These are phyloP conservation scores for Coriaria nepalensis DNA, from an alignment of 306 rosid species.

Conservation along the genomic window DNA sequence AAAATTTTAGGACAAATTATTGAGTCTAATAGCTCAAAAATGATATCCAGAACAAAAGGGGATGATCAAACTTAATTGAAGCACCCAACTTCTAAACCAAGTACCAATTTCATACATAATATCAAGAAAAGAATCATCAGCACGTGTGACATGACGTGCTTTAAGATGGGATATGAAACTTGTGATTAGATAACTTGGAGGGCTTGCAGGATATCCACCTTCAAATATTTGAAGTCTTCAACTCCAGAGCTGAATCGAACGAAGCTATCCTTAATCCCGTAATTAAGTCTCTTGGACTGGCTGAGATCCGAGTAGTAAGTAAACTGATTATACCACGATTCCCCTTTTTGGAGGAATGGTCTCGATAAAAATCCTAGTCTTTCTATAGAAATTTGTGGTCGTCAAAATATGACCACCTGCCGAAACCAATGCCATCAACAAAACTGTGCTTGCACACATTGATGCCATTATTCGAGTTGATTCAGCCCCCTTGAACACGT, in stretches of 20 bases:
- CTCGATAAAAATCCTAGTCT: constrained; percentile 85
- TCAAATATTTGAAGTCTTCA: constrained; percentile 59
- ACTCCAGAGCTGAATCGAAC: constrained; percentile 94
- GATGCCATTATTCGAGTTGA: constrained; percentile 84
- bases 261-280: constrained; percentile 73
- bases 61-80: too few relatives aligned
- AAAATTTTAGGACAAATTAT: too few relatives aligned
- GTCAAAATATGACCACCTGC: constrained; percentile 97
- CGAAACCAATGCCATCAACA: constrained; percentile 83
- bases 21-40: too few relatives aligned
- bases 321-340: constrained; percentile 26
- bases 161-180: not conserved
- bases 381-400: constrained; percentile 90
- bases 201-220: constrained; percentile 64
- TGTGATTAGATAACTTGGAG: constrained; percentile 37
- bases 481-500: constrained; percentile 94
- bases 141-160: not conserved
- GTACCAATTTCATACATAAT: too few relatives aligned
- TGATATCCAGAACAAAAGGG: too few relatives aligned
- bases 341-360: constrained; percentile 87
- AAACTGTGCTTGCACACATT: constrained; percentile 73
- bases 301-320: constrained; percentile 60
- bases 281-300: constrained; percentile 52
- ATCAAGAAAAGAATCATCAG: too few relatives aligned
- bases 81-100: too few relatives aligned